Evolutionary conservation across 2,329 filamentous ascomycete species (phyloP), one percentile per base, ranked within the genome.

Genomic region (Zymoseptoria crescenta): DNA sequence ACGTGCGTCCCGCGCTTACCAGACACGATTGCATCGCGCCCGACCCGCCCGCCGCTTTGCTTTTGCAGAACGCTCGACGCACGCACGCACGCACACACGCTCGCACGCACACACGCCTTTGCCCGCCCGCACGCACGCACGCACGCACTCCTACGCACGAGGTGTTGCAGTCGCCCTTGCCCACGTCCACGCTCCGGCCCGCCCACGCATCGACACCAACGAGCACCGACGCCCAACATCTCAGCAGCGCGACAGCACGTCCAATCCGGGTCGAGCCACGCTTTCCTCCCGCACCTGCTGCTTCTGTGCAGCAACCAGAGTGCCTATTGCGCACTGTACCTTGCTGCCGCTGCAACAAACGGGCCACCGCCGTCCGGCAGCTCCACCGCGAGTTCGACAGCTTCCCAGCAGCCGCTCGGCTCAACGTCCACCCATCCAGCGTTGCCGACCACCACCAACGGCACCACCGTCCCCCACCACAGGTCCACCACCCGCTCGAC

Each of bases 331-430:
- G 57, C 60, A 55, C 52, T 49, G 61, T 65, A 62, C 63, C 63
- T 62, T 58, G 56, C 62, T 55, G 62, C 61, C 57, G 59, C 60
- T 56, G 62, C 61, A 54, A 53, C 57, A 61, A 61, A 61, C 61
- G 59, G 52, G 56, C 56, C 56, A 50, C 45, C 45, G 55, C 55
- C 53, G 49, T 57, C 52, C 50, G 54, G 56, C 55, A 29, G 28
- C 27, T 52, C 55, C n/a, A 52, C 53, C 30, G 35, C 53, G 28
- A 55, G 10, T 49, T 27, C 20, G 21, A 35, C 49, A 49, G 57
- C 53, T 49, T 9, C 57, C 45, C 52, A 52, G 28, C 55, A 52
- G 50, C 54, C 54, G 29, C 54, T 45, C 54, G 30, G 54, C 54
- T 49, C 45, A 45, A 45, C 45, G 45, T 20, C 49, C 54, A 52